These are phyloP conservation scores for Dalbergia cultrata DNA, from an alignment of 306 rosid genomes.

Conservation along the genomic window DNA sequence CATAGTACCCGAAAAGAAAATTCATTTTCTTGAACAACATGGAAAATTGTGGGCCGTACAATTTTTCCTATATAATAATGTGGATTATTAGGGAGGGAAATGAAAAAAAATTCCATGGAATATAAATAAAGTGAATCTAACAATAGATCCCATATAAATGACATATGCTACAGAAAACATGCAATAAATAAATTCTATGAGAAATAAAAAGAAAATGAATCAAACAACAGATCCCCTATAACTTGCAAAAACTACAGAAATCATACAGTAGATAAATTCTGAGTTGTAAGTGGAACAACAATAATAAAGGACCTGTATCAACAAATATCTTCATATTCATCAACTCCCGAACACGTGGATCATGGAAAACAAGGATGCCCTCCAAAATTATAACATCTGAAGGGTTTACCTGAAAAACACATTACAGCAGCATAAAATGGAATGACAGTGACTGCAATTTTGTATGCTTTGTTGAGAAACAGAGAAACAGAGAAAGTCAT, in stretches of 20 bases:
- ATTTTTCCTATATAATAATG: not conserved
- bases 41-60: slow-evolving; percentile 16
- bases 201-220: slow-evolving; percentile 12
- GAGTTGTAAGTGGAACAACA: slow-evolving; percentile 26
- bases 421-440: slow-evolving; percentile 7
- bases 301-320: slow-evolving; percentile 92
- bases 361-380: slow-evolving; percentile 98
- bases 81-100: not conserved
- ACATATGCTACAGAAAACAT: slow-evolving; percentile 17
- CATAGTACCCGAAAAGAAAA: not conserved
- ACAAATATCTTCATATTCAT: slow-evolving; percentile 99
- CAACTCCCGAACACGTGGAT: slow-evolving; percentile 92
- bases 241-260: slow-evolving; percentile 20
- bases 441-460: slow-evolving; percentile 28
- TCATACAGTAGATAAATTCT: slow-evolving; percentile 28
- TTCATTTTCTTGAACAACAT: not conserved
- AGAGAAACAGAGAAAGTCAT: no score
- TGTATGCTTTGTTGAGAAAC: no score
- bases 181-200: slow-evolving; percentile 7
- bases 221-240: not conserved
- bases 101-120: not conserved
- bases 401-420: slow-evolving; percentile 84
- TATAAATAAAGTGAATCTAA: slow-evolving; percentile 18
- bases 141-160: not conserved
- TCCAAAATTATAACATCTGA: slow-evolving; percentile 97